Percentiles rank a stretch among this genome's conserved stretches.
Evolutionary conservation across 1,139 yeast species (phyloP).

Genomic region (Hanseniaspora sp.): DNA sequence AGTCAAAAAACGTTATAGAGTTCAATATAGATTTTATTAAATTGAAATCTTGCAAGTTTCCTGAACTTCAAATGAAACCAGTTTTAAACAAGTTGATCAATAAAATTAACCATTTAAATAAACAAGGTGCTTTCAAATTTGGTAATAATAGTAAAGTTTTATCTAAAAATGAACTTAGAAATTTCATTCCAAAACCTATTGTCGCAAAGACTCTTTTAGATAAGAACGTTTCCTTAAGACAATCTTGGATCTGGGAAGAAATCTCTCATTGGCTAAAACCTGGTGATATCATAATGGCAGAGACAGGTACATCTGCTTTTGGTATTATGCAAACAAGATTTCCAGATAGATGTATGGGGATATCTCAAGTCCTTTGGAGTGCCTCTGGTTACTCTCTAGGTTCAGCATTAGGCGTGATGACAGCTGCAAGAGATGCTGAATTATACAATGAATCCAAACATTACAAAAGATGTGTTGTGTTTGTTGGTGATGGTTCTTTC

Average conservation of each 20-base stretch:
- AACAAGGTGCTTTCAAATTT: conserved; percentile 10
- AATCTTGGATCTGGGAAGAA: conserved; percentile 75
- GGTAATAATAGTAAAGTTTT: conserved; percentile 26
- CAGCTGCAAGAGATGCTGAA: conserved; percentile 39
- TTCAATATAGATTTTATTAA: conserved; percentile 71
- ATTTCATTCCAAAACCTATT: conserved; percentile 24
- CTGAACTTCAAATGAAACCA: conserved; percentile 62
- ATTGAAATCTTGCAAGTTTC: conserved; percentile 59
- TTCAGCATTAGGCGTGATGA: conserved; percentile 70
- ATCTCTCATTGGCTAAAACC: conserved; percentile 62
- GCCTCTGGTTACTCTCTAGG: conserved; percentile 81
- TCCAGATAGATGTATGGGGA: conserved; percentile 60
- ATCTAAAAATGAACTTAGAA: conserved; percentile 35
- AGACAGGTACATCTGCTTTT: conserved; percentile 83
- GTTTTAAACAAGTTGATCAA: conserved; percentile 40
- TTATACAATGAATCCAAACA: neutral
- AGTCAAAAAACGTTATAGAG: conserved; percentile 63
- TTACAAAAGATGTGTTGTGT: conserved; percentile 55
- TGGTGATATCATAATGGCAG: conserved; percentile 71
- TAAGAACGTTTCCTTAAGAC: conserved; percentile 39
- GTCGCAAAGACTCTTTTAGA: conserved; percentile 30
- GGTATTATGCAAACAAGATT: conserved; percentile 70
- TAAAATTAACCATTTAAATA: conserved; percentile 25
- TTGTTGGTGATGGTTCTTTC: conserved; percentile 83
- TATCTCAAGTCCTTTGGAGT: conserved; percentile 83